phyloP scores from a whole-genome alignment of 2,329 filamentous ascomycete species.

The Hyphodiscus sp. region DNA sequence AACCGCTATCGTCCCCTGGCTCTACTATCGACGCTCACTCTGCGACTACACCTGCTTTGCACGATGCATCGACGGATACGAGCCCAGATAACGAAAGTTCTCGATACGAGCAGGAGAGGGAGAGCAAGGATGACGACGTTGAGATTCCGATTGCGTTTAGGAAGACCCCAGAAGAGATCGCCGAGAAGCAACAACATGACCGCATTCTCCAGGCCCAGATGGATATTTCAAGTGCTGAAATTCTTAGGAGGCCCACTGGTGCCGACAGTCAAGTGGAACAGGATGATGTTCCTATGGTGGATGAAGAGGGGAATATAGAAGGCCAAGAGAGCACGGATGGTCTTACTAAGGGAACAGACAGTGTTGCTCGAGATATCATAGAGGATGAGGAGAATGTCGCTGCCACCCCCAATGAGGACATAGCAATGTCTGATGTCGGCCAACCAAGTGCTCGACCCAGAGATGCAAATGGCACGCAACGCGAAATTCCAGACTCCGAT shows the following conservation, averaged over 20 bases:
- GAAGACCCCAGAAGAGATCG: conserved; percentile 22
- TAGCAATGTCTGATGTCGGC: conserved; percentile 10
- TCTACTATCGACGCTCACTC: conserved; percentile 67
- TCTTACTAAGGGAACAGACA: conserved; percentile 18
- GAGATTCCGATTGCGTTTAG: conserved; percentile 30
- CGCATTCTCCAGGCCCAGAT: conserved; percentile 23
- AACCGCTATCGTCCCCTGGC: conserved; percentile 46
- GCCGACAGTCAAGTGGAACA: conserved; percentile 43
- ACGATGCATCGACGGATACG: conserved; percentile 65
- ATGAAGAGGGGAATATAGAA: conserved; percentile 10
- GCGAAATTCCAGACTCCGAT: conserved; percentile 26
- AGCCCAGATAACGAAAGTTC: conserved; percentile 65
- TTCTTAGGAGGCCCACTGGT: conserved; percentile 37
- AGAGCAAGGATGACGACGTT: conserved; percentile 40
- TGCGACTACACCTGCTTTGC: conserved; percentile 62
- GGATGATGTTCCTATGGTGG: conserved; percentile 20
- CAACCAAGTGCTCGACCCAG: conserved; percentile 5
- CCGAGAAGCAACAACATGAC: conserved; percentile 31
- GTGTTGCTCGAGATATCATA: conserved; percentile 21
- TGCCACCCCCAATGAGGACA: not conserved
- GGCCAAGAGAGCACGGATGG: conserved; percentile 1
- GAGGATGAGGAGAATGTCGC: conserved; percentile 25
- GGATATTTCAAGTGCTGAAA: conserved; percentile 34
- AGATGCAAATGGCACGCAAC: conserved; percentile 5
- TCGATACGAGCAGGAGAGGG: conserved; percentile 45